phyloP scores from a whole-genome alignment of 2,329 filamentous ascomycete genomes.

The Aspergillus pseudoviridinutans region DNA sequence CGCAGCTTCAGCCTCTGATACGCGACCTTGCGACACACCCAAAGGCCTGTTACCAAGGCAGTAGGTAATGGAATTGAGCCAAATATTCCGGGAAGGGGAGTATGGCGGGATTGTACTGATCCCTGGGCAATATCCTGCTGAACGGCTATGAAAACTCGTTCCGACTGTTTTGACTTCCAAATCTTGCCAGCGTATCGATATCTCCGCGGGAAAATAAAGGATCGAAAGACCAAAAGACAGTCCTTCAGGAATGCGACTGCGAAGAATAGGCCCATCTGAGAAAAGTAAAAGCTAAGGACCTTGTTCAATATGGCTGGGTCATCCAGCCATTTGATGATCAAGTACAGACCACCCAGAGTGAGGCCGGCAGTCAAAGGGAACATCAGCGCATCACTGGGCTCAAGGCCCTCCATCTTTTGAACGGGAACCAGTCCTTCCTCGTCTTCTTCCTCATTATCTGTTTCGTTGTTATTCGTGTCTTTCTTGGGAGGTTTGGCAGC shows the following conservation, averaged over 20 bases:
- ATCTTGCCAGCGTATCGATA: conserved; percentile 54
- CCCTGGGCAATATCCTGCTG: conserved; percentile 7
- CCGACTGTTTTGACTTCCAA: conserved; percentile 43
- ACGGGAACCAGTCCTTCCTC: conserved; percentile 52
- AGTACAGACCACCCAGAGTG: conserved; percentile 73
- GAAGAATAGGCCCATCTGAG: conserved; percentile 71
- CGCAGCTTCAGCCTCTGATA: conserved; percentile 51
- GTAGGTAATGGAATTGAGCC: conserved; percentile 45
- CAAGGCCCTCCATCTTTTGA: conserved; percentile 63
- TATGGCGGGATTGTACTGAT: conserved; percentile 26
- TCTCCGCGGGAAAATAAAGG: conserved; percentile 68
- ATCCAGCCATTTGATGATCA: conserved; percentile 82
- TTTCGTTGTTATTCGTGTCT: conserved; percentile 26
- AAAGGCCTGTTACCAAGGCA: conserved; percentile 37
- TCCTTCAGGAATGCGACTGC: conserved; percentile 73
- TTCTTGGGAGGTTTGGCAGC: conserved; percentile 61
- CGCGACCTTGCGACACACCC: conserved; percentile 47
- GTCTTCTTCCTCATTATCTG: conserved; percentile 42
- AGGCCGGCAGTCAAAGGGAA: conserved; percentile 75
- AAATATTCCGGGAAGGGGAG: conserved; percentile 52
- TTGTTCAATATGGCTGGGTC: conserved; percentile 79
- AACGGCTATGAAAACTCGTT: conserved; percentile 25
- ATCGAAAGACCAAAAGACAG: conserved; percentile 58
- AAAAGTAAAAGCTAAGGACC: conserved; percentile 79
- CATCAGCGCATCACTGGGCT: conserved; percentile 74